phyloP scores from a whole-genome alignment of 1,284 basidiomycete species.

The Puccinia novopanici region DNA sequence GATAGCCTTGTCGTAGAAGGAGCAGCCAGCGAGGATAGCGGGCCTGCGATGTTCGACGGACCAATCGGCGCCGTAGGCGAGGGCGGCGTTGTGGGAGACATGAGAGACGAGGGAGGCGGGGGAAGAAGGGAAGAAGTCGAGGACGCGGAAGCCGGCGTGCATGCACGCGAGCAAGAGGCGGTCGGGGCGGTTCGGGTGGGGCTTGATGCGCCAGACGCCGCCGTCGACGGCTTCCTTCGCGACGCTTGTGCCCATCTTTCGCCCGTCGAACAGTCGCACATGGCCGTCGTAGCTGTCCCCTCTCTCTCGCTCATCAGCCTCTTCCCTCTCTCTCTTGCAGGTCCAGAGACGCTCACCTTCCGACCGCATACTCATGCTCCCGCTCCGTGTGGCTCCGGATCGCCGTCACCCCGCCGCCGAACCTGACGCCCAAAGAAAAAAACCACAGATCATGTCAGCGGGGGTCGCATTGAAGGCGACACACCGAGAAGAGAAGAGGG shows the following conservation, averaged over 20 bases:
- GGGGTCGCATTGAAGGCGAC: no score
- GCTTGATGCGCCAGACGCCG: conserved; percentile 93
- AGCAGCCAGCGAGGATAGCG: conserved; percentile 91
- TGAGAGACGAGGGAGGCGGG: conserved; percentile 60
- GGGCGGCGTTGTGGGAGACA: conserved; percentile 72
- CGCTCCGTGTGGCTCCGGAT: conserved; percentile 80
- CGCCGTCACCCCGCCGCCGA: conserved; percentile 88
- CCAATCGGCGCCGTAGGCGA: conserved; percentile 96
- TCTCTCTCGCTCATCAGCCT: background rate
- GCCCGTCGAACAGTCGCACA: conserved; percentile 79
- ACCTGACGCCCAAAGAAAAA: no score
- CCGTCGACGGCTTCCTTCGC: conserved; percentile 74
- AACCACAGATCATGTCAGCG: no score
- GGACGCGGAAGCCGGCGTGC: conserved; percentile 92
- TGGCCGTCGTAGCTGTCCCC: conserved; percentile 76
- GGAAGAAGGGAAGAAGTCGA: conserved; percentile 58
- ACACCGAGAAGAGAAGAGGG: no score
- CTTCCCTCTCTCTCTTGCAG: background rate
- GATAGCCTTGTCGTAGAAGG: conserved; percentile 90
- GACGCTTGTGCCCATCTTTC: conserved; percentile 69
- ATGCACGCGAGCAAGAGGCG: conserved; percentile 89
- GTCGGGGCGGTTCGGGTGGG: conserved; percentile 75
- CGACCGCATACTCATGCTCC: conserved; percentile 83
- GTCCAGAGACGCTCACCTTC: conserved; percentile 66
- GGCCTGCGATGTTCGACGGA: no score